phyloP scores from a whole-genome alignment of 2,329 filamentous ascomycete species.

The Tolypocladium tropicale region DNA sequence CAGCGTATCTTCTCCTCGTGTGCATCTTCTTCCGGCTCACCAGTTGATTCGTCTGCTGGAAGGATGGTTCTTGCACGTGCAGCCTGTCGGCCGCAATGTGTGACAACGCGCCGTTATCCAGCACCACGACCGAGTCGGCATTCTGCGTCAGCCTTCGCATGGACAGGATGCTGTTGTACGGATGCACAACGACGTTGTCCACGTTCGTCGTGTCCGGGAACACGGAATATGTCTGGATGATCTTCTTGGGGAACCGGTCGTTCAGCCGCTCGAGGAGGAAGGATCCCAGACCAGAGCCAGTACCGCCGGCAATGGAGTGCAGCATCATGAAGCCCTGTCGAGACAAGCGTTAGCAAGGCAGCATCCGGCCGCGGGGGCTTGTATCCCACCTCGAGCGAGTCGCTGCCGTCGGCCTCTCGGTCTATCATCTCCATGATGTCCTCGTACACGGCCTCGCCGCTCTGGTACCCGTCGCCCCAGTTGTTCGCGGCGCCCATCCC shows the following conservation, averaged over 20 bases:
- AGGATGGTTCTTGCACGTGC: conserved; percentile 90
- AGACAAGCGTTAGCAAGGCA: conserved; percentile 17
- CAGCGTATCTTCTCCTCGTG: not conserved
- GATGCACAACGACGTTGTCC: conserved; percentile 90
- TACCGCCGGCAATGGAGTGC: conserved; percentile 95
- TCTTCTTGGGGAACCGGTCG: conserved; percentile 95
- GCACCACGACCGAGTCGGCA: conserved; percentile 91
- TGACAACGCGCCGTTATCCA: conserved; percentile 90
- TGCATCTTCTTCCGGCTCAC: conserved; percentile 31
- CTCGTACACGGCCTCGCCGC: conserved; percentile 83
- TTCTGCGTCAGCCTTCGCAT: conserved; percentile 90
- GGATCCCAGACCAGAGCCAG: conserved; percentile 89
- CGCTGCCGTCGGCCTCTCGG: conserved; percentile 92
- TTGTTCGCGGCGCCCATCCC: conserved; percentile 94
- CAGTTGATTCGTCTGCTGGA: conserved; percentile 94
- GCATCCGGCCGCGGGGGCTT: not conserved
- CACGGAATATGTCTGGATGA: conserved; percentile 98
- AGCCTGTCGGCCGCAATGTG: conserved; percentile 90
- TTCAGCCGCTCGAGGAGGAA: conserved; percentile 93
- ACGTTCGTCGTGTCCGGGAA: conserved; percentile 87
- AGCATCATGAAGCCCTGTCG: conserved; percentile 88
- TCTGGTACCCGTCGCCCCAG: conserved; percentile 94
- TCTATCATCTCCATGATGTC: conserved; percentile 99
- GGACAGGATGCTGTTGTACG: conserved; percentile 91
- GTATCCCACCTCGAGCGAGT: conserved; percentile 69